A percentile compares a stretch with the other conserved stretches of the same genome.
Conservation (phyloP, 2,329 filamentous ascomycete species). For the Penicillium griseofulvum region DNA sequence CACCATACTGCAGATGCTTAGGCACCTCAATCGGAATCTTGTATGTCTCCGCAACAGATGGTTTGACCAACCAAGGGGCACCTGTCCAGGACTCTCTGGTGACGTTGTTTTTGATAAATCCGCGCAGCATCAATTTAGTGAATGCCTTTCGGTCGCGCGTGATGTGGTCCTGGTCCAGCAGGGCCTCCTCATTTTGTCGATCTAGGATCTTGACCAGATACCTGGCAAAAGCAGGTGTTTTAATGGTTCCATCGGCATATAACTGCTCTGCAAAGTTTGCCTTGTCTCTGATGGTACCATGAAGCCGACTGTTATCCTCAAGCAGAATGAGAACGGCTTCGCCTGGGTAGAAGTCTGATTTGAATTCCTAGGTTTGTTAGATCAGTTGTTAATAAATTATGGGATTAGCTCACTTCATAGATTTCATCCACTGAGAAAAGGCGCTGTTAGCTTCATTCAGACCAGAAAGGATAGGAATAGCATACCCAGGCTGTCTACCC, state of each 20-base stretch:
- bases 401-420: slow-evolving; percentile 44
- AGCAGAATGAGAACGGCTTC: slow-evolving; percentile 76
- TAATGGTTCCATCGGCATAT: slow-evolving; percentile 65
- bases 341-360: slow-evolving; percentile 85
- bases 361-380: slow-evolving; percentile 60
- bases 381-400: slow-evolving; percentile 4
- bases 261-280: slow-evolving; percentile 65
- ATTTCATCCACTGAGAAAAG: slow-evolving; percentile 47
- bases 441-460: slow-evolving; percentile 18
- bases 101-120: slow-evolving; percentile 95
- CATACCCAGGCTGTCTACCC: slow-evolving; percentile 74
- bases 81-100: slow-evolving; percentile 88
- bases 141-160: slow-evolving; percentile 86
- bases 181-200: slow-evolving; percentile 66
- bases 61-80: slow-evolving; percentile 94
- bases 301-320: slow-evolving; percentile 64
- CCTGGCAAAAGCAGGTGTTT: slow-evolving; percentile 66
- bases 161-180: slow-evolving; percentile 79
- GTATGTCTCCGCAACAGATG: slow-evolving; percentile 76
- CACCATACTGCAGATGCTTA: slow-evolving; percentile 75
- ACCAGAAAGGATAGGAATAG: neutral
- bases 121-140: slow-evolving; percentile 88
- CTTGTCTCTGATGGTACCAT: slow-evolving; percentile 80
- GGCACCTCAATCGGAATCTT: slow-evolving; percentile 86
- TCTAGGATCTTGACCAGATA: slow-evolving; percentile 77